Conservation (phyloP, 768 basidiomycete species). For the Chlorophyllum brunneum region DNA sequence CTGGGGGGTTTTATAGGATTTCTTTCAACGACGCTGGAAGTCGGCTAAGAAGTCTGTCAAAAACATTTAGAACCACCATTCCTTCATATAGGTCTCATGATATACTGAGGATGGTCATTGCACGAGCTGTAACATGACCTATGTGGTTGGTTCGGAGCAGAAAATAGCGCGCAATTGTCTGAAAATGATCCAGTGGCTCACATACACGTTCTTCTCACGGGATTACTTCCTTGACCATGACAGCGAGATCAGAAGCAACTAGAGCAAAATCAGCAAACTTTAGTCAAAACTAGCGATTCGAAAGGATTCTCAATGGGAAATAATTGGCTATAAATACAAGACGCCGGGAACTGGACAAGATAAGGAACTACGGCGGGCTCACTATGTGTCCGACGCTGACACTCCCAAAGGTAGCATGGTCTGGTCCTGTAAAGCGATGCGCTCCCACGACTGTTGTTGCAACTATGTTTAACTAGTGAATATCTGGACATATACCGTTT, state of each 20-base stretch:
- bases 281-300: background rate
- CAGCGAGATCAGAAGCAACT: no score
- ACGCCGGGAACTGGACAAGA: background rate
- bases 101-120: no score
- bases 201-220: no score
- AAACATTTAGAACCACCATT: no score
- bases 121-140: no score
- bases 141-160: no score
- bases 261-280: background rate
- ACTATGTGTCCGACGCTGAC: background rate
- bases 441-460: conserved; percentile 48
- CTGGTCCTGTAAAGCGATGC: conserved; percentile 39
- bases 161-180: no score
- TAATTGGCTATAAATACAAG: background rate
- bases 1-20: background rate
- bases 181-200: no score
- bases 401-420: conserved; percentile 59
- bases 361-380: conserved; percentile 18
- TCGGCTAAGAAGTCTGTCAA: no score
- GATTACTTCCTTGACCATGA: no score
- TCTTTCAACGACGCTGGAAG: background rate
- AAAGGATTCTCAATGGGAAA: background rate
- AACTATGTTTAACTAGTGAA: conserved; percentile 38
- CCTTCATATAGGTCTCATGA: no score
- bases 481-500: conserved; percentile 1